phyloP scores from a whole-genome alignment of 169 alveolate genomes.

The Eimeria maxima region DNA sequence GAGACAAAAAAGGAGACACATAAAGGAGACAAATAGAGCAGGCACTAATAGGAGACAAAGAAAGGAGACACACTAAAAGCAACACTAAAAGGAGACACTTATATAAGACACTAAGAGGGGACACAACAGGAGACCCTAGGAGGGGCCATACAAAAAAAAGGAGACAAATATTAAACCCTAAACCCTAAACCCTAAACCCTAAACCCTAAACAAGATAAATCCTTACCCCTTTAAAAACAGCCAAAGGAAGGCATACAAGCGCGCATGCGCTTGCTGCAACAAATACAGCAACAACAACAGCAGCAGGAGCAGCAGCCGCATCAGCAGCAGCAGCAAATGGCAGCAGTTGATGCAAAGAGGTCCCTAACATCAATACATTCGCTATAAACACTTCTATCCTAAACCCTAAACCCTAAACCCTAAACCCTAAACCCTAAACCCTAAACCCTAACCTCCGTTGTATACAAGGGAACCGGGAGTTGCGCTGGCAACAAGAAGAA shows the following conservation, averaged over 20 bases:
- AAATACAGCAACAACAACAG: conserved; percentile 26
- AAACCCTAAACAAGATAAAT: background rate
- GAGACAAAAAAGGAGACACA: no score
- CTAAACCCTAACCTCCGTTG: conserved; percentile 25
- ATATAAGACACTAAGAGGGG: background rate
- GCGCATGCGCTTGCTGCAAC: conserved; percentile 31
- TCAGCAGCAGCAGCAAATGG: background rate
- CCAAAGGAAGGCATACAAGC: background rate
- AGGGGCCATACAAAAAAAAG: background rate
- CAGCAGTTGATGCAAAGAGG: background rate
- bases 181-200: background rate
- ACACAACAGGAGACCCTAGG: background rate
- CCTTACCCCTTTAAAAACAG: conserved; percentile 1
- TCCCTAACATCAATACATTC: no score
- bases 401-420: background rate
- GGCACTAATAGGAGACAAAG: no score
- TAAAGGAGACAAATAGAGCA: no score
- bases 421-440: conserved; percentile 13
- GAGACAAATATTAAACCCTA: background rate
- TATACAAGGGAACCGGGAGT: background rate
- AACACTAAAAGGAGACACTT: background rate
- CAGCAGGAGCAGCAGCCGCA: conserved; percentile 46
- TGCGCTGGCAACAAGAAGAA: background rate
- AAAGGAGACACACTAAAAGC: no score
- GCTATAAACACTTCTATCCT: background rate